Conservation (phyloP, 768 basidiomycete species). For the Agaricus subrufescens region DNA sequence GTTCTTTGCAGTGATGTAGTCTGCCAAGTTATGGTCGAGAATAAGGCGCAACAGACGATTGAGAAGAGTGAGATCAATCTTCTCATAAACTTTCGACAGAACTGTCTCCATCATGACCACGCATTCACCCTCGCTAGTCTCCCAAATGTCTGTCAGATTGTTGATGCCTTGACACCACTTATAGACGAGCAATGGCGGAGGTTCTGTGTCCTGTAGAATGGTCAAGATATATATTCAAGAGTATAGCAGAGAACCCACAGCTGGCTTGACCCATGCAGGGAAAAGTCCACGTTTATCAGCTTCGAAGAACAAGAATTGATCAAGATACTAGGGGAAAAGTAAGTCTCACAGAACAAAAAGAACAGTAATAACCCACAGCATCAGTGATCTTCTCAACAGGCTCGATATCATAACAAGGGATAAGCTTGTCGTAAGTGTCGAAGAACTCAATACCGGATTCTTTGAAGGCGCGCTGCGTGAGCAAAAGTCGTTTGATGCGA, state of each 20-base stretch:
- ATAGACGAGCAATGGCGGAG: conserved; percentile 94
- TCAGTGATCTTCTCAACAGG: conserved; percentile 99
- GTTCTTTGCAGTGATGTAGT: conserved; percentile 99
- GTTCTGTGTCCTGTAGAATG: conserved; percentile 72
- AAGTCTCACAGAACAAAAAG: conserved; percentile 8
- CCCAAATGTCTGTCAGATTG: conserved; percentile 97
- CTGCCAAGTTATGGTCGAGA: conserved; percentile 96
- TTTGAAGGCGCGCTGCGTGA: conserved; percentile 98
- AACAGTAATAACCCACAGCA: conserved; percentile 51
- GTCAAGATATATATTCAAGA: conserved; percentile 2
- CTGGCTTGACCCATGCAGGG: conserved; percentile 99
- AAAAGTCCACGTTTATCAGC: conserved; percentile 97
- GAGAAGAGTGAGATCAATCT: conserved; percentile 93
- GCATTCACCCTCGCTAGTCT: conserved; percentile 96
- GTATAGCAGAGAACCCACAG: conserved; percentile 31
- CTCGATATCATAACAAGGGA: conserved; percentile 98
- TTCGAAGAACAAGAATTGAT: conserved; percentile 99
- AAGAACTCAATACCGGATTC: conserved; percentile 97
- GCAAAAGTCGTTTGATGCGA: conserved; percentile 93
- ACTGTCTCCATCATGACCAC: conserved; percentile 99
- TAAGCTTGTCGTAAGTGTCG: conserved; percentile 97
- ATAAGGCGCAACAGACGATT: conserved; percentile 95
- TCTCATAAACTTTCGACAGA: conserved; percentile 96
- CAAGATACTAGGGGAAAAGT: conserved; percentile 61
- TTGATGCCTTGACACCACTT: conserved; percentile 99